Evolutionary conservation across 2,329 filamentous ascomycete species (phyloP), one percentile per base, ranked within the genome.

Genomic region (Thelonectria blattea): DNA sequence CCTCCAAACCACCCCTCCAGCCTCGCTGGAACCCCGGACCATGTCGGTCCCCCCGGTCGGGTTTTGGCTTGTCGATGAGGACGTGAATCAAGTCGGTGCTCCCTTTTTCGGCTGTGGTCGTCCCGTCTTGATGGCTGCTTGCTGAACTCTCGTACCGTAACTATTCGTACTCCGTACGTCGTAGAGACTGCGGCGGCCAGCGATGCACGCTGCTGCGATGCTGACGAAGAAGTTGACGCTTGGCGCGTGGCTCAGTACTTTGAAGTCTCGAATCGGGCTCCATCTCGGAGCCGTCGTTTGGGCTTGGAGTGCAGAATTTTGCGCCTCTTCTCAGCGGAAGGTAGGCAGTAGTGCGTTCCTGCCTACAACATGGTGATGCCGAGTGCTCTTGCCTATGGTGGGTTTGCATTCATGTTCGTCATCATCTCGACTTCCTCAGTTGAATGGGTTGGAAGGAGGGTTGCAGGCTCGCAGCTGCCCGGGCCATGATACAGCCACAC

Each of bases 401-500:
- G 27, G 27, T 30, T 30, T 9, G 27, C 2, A 30, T 30, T 30
- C 27, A 30, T 30, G 27, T 30, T 30, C 27, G 27, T 30, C 27
- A 30, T 30, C 27, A 30, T 30, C 27, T 30, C 8, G 27, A 30
- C 27, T 30, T 30, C 8, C 8, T 30, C 27, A 30, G 27, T 30
- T 30, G 43, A 48, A 22, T 32, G 52, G 48, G 39, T 48, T 48
- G 43, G 43, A 51, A 60, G 47, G 37, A 50, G 60, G 45, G 58
- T 61, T 14, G 42, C 15, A 30, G 5, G 27, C 27, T 30, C 27
- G 27, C 27, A 30, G 27, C 27, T 30, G 22, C 42, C 22, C 22
- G 15, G 39, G n/a, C n/a, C n/a, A n/a, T 59, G 64, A 68, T 68
- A 69, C 48, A 24, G 22, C 22, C 22, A 24, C 22, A 3, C 22